Evolutionary conservation across 2,329 filamentous ascomycete species (phyloP).

Genomic region (Chaetomiaceae sp.): DNA sequence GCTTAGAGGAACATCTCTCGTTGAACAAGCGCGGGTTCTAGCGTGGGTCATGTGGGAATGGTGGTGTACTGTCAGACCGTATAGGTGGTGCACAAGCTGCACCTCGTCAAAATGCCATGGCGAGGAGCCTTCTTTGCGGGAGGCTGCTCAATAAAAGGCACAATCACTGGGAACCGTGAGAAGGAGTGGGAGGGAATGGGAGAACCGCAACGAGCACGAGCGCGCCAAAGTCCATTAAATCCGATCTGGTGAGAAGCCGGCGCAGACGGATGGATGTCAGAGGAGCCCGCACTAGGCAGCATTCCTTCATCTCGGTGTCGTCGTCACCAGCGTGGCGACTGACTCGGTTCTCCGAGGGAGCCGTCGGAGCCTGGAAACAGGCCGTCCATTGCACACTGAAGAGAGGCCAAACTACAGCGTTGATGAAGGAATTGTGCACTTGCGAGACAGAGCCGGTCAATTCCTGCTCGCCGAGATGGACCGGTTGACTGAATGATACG

Average conservation of each 20-base stretch:
- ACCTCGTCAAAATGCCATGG: no score
- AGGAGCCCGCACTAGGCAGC: background rate
- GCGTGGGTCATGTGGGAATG: conserved; percentile 10
- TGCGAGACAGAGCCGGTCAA: no score
- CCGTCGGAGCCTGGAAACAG: background rate
- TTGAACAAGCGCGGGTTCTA: background rate
- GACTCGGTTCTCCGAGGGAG: background rate
- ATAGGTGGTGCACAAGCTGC: no score
- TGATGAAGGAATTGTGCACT: no score
- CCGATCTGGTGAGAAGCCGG: background rate
- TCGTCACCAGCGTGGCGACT: background rate
- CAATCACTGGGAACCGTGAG: no score
- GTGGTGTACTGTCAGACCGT: no score
- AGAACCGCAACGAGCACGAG: background rate
- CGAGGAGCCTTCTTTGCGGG: no score
- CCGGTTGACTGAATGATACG: no score
- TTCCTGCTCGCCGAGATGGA: no score
- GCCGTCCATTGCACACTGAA: no score
- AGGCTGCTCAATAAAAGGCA: no score
- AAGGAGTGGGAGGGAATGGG: background rate
- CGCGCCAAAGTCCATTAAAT: background rate
- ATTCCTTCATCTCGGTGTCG: background rate
- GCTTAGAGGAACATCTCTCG: background rate
- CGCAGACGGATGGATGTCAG: background rate
- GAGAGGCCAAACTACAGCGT: no score